Percentiles rank a stretch among this genome's conserved stretches.
Evolutionary conservation across 805 yeast species (phyloP).

Genomic region (Kurtzmaniella cleridarum): DNA sequence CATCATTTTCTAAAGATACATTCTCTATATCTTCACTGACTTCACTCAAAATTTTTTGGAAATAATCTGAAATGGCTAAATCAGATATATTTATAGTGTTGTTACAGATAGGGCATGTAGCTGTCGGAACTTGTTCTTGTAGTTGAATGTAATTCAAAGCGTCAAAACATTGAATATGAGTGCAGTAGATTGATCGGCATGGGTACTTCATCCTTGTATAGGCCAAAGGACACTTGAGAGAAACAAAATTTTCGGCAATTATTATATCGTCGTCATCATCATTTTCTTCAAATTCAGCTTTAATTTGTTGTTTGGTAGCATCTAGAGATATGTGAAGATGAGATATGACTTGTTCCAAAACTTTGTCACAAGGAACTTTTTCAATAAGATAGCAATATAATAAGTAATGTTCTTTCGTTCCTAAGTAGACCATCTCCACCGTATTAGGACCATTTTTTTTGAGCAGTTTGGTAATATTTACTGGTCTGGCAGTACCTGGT

Average conservation of each 20-base stretch:
- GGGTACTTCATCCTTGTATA: slow-evolving; percentile 68
- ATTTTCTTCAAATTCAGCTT: slow-evolving; percentile 18
- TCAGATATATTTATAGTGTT: slow-evolving; percentile 46
- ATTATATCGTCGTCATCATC: slow-evolving; percentile 68
- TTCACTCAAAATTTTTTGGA: slow-evolving; percentile 50
- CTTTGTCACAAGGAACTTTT: slow-evolving; percentile 13
- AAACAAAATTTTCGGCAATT: slow-evolving; percentile 58
- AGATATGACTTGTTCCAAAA: slow-evolving; percentile 18
- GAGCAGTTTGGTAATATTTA: slow-evolving; percentile 56
- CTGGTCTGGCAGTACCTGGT: slow-evolving; percentile 78
- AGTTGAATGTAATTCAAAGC: slow-evolving; percentile 65
- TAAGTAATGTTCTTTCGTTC: slow-evolving; percentile 45
- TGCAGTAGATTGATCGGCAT: slow-evolving; percentile 61
- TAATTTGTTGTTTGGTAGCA: slow-evolving; percentile 46
- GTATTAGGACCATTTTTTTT: slow-evolving; percentile 31
- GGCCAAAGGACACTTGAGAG: slow-evolving; percentile 77
- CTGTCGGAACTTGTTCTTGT: slow-evolving; percentile 75
- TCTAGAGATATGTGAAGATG: slow-evolving; percentile 49
- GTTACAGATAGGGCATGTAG: slow-evolving; percentile 87
- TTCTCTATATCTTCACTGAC: slow-evolving; percentile 56
- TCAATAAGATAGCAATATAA: slow-evolving; percentile 59
- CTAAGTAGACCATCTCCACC: slow-evolving; percentile 54
- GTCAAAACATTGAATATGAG: slow-evolving; percentile 87
- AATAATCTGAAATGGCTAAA: slow-evolving; percentile 70
- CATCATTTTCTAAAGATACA: slow-evolving; percentile 65